These are phyloP conservation scores for Penicillium fimorum DNA, from an alignment of 495 filamentous ascomycete genomes.

Conservation along the genomic window DNA sequence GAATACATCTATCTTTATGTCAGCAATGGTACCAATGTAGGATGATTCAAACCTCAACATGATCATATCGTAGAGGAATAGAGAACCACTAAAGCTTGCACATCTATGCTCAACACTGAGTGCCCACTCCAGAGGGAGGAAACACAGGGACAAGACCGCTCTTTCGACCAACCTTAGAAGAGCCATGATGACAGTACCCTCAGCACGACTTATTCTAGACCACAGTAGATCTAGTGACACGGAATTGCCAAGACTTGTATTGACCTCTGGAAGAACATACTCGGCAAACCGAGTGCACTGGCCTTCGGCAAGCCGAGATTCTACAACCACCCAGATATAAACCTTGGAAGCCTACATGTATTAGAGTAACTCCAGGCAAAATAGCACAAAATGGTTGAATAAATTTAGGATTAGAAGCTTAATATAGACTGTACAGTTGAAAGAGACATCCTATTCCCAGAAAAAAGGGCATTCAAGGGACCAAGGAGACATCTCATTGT, in stretches of 20 bases:
- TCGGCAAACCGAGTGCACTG: not conserved
- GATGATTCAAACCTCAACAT: not conserved
- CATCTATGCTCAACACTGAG: not conserved
- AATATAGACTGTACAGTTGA: not conserved
- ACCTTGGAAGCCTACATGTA: not conserved
- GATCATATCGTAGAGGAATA: not conserved
- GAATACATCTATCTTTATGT: not conserved
- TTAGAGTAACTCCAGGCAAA: not conserved
- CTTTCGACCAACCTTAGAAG: not conserved
- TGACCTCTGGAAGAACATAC: not conserved
- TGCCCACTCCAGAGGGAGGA: no score
- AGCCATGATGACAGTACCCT: not conserved
- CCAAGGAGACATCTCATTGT: not conserved
- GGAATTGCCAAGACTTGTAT: not conserved
- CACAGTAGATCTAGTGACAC: not conserved
- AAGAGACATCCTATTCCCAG: not conserved
- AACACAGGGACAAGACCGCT: not conserved
- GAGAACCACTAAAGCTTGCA: not conserved
- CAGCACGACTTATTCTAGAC: not conserved
- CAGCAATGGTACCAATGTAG: not conserved
- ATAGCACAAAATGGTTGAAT: not conserved
- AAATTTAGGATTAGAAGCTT: not conserved
- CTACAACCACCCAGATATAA: not conserved
- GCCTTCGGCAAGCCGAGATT: slow-evolving; percentile 1
- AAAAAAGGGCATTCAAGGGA: not conserved